These are phyloP conservation scores for Ophiorrhiza pumila DNA, from an alignment of 257 asterid genomes.

Conservation along the genomic window DNA sequence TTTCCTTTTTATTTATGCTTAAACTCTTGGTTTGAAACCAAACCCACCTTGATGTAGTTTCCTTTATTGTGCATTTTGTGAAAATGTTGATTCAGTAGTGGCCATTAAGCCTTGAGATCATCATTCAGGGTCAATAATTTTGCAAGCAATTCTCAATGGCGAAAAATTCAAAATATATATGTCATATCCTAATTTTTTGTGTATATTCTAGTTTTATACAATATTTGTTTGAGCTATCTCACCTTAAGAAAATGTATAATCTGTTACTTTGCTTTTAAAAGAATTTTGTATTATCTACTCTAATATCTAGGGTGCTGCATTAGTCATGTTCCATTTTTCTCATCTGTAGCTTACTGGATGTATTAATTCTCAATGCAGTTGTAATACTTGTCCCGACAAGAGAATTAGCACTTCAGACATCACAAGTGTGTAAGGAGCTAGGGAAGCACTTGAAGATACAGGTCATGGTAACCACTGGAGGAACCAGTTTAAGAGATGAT, in stretches of 20 bases:
- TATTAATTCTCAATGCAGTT: constrained; percentile 34
- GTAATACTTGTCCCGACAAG: constrained; percentile 78
- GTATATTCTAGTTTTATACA: not conserved
- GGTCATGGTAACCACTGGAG: constrained; percentile 78
- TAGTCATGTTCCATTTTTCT: not conserved
- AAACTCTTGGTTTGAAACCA: not conserved
- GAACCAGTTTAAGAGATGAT: constrained; percentile 73
- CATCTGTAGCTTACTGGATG: not conserved
- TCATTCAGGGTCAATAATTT: not conserved
- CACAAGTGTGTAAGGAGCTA: constrained; percentile 79
- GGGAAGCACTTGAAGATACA: constrained; percentile 70
- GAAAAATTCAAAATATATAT: not conserved
- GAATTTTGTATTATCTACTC: not conserved
- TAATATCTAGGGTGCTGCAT: not conserved
- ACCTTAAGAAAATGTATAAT: not conserved
- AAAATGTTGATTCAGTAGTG: not conserved
- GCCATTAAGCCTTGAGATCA: not conserved
- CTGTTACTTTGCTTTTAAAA: not conserved
- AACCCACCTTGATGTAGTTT: not conserved
- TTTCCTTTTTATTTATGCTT: not conserved
- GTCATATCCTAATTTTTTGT: not conserved
- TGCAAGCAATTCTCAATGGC: not conserved
- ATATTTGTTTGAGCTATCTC: not conserved
- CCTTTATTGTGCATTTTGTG: not conserved
- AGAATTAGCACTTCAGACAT: constrained; percentile 83